phyloP scores from a whole-genome alignment of 345 rosid genomes.

The Eucalyptus tenuipes region DNA sequence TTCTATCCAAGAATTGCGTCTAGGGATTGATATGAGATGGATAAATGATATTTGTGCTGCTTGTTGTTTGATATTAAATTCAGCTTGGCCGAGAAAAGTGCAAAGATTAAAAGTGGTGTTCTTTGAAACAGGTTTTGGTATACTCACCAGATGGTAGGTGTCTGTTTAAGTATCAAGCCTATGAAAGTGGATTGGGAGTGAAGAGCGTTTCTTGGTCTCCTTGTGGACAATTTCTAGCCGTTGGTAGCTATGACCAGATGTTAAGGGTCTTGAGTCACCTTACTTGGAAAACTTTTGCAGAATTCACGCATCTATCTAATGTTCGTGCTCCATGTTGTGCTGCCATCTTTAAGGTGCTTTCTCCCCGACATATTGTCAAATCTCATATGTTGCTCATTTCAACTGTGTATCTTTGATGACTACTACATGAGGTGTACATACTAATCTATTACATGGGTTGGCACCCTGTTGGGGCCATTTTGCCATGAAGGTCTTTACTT shows the following conservation, averaged over 20 bases:
- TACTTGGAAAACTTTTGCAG: slow-evolving; percentile 97
- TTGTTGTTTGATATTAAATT: neutral
- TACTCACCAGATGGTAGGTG: slow-evolving; percentile 98
- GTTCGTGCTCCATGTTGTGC: slow-evolving; percentile 86
- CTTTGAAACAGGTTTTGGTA: slow-evolving; percentile 57
- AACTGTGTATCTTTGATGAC: neutral
- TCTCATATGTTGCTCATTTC: neutral
- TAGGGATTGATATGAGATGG: neutral
- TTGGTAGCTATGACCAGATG: slow-evolving; percentile 97
- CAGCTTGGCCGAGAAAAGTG: neutral
- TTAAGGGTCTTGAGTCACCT: slow-evolving; percentile 78
- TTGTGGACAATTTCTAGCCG: slow-evolving; percentile 91
- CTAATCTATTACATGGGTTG: neutral
- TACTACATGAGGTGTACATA: neutral
- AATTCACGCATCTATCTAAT: slow-evolving; percentile 73
- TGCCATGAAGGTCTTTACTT: neutral
- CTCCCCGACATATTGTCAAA: neutral
- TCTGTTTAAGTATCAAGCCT: slow-evolving; percentile 87
- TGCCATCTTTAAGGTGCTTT: slow-evolving; percentile 69
- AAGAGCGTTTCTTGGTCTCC: slow-evolving; percentile 95
- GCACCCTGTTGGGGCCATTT: neutral
- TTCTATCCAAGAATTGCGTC: neutral
- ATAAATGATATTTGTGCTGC: neutral
- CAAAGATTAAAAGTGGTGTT: neutral
- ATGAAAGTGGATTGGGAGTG: slow-evolving; percentile 95